Base-by-base conservation (phyloP, 2,329 filamentous ascomycete genomes). In the Thelonectria blattea region DNA sequence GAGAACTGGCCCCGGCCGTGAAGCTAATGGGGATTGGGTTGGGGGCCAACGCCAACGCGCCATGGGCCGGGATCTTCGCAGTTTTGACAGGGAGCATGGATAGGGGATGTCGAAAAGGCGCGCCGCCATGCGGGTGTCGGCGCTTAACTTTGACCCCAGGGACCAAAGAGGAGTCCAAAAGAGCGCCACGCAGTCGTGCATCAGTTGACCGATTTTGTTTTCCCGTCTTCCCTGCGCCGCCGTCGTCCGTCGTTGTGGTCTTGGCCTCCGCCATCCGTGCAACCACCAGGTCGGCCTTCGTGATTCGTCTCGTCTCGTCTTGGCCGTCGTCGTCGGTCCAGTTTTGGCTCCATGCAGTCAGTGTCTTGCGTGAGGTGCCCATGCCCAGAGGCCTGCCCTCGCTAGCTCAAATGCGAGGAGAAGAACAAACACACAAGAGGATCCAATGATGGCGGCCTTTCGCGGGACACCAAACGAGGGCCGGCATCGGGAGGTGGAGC, bases 121-220 rank as follows among this genome's bases (percentile, higher is more conserved):
- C 42, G 46, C 46, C 55, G 55, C 53, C 56, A 60, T 63, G 63
- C 58, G 58, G 61, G 63, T 65, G 61, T 48, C 56, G 63, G 61
- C 63, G 63, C 63, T 65, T 65, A 65, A 59, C 50, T 51, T 45
- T 22, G 32, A 52, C 45, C 56, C 27, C 37, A 15, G 39, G 22
- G 24, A 37, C 46, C 45, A 41, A 32, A 43, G 17, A 24, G 10
- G 27, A 41, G 37, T 37, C 46, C 41, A 43, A 37, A 27, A 42
- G 37, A 22, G 15, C 30, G 46, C 54, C 50, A 59, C 50, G 51
- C 56, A 58, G 43, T 18, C 55, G 27, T 52, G 32, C 56, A 41
- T 42, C 32, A 50, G 34, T 56, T 56, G 54, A 50, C 54, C 47
- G 54, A 51, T 56, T 43, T 47, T 34, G 54, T 39, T 50, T 37